Evolutionary conservation across 345 rosid genomes (phyloP).

Genomic region (Euphorbia pulcherrima): DNA sequence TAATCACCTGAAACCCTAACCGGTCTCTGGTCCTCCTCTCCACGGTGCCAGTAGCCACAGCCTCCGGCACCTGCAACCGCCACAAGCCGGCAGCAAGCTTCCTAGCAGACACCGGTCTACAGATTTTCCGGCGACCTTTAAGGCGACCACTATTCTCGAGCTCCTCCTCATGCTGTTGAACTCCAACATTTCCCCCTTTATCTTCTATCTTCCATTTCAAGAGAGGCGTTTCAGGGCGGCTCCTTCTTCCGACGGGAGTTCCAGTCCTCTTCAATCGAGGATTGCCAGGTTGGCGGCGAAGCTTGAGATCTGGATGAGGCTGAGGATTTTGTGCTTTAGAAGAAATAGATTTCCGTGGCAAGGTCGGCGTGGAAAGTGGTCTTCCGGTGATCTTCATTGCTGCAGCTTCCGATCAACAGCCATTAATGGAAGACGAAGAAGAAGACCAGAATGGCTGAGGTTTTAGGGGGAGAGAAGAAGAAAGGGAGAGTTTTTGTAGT

Average conservation of each 20-base stretch:
- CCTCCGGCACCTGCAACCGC: conserved; percentile 69
- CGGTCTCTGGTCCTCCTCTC: conserved; percentile 40
- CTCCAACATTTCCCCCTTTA: conserved; percentile 28
- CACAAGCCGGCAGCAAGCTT: conserved; percentile 86
- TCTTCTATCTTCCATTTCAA: conserved; percentile 76
- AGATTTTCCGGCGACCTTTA: conserved; percentile 32
- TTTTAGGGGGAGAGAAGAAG: conserved; percentile 7
- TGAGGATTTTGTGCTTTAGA: conserved; percentile 25
- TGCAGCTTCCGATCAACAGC: conserved; percentile 3
- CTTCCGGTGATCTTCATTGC: conserved; percentile 71
- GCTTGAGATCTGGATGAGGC: conserved; percentile 54
- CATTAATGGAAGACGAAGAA: conserved; percentile 19
- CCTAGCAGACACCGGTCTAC: conserved; percentile 58
- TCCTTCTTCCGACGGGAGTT: conserved; percentile 41
- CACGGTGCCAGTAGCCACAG: conserved; percentile 26
- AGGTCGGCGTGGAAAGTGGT: conserved; percentile 43
- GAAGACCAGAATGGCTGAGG: background rate
- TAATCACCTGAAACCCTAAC: conserved; percentile 62
- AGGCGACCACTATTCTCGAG: conserved; percentile 22
- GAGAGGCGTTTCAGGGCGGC: conserved; percentile 67
- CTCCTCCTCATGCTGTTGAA: conserved; percentile 40
- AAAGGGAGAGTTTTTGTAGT: background rate
- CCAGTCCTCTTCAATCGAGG: conserved; percentile 49
- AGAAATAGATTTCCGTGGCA: conserved; percentile 21
- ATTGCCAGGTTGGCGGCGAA: conserved; percentile 45